phyloP scores from a whole-genome alignment of 805 yeast genomes.

The Sungouiella thailandica region DNA sequence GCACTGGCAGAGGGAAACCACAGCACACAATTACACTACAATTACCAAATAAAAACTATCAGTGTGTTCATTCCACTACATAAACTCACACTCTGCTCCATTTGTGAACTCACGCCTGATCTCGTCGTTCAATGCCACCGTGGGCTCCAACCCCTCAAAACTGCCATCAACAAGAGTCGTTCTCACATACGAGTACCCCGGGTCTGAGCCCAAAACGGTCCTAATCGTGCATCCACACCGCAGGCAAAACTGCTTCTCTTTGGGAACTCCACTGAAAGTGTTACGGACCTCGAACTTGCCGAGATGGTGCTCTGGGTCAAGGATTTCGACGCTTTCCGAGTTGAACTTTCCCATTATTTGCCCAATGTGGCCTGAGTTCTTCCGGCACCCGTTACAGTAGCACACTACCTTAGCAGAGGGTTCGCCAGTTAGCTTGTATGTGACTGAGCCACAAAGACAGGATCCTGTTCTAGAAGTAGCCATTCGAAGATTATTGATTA shows the following conservation, averaged over 20 bases:
- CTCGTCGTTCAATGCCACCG: no score
- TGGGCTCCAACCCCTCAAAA: no score
- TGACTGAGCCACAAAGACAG: not conserved
- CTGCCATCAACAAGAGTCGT: not conserved
- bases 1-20: no score
- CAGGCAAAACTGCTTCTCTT: not conserved
- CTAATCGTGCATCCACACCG: conserved; percentile 1
- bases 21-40: no score
- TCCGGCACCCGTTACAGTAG: not conserved
- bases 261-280: not conserved
- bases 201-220: not conserved
- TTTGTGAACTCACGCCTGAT: no score
- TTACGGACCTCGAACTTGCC: not conserved
- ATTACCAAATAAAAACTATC: no score
- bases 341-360: not conserved
- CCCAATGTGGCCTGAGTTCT: conserved; percentile 1
- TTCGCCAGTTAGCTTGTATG: not conserved
- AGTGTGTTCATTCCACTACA: no score
- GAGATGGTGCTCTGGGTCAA: not conserved
- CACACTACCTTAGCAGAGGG: not conserved
- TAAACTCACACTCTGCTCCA: no score
- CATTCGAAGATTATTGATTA: no score
- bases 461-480: no score
- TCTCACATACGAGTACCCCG: not conserved
- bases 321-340: not conserved